Conservation (phyloP, 2,329 filamentous ascomycete species). For the Hymenoscyphus fraxineus region DNA sequence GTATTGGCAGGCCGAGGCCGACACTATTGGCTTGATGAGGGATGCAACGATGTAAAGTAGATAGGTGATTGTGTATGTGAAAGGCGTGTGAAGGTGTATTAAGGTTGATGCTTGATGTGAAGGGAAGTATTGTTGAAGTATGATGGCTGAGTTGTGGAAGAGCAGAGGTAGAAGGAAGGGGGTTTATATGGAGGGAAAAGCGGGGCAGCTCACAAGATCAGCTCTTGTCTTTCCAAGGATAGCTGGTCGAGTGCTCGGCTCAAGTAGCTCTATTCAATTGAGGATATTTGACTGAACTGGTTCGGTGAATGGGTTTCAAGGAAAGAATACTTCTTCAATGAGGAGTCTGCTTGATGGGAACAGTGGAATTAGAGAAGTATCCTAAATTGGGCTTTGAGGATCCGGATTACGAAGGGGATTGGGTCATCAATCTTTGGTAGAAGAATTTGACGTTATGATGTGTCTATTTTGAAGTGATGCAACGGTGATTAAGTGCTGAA, state of each 20-base stretch:
- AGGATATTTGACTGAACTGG: background rate
- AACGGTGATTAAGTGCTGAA: too few species aligned
- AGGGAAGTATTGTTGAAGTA: background rate
- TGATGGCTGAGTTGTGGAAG: background rate
- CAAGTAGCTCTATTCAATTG: background rate
- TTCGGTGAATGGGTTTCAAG: background rate
- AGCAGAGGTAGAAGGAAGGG: background rate
- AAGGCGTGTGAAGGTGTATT: background rate
- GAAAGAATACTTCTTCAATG: background rate
- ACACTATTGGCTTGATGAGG: background rate
- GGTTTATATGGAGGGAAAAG: background rate
- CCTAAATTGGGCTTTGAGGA: background rate
- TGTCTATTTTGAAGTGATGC: too few species aligned
- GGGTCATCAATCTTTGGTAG: background rate
- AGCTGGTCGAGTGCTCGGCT: background rate
- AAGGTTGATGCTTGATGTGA: background rate
- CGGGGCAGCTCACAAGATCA: background rate
- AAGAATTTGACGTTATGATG: too few species aligned
- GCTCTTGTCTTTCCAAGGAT: background rate
- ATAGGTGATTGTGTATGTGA: background rate
- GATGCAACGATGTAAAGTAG: background rate
- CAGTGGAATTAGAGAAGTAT: background rate
- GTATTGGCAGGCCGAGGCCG: background rate
- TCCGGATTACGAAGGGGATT: background rate
- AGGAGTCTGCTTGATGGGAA: background rate